Percentiles rank a stretch among this genome's conserved stretches.
These are phyloP conservation scores for Glycyrrhiza uralensis DNA, from an alignment of 306 rosid species.

Conservation along the genomic window DNA sequence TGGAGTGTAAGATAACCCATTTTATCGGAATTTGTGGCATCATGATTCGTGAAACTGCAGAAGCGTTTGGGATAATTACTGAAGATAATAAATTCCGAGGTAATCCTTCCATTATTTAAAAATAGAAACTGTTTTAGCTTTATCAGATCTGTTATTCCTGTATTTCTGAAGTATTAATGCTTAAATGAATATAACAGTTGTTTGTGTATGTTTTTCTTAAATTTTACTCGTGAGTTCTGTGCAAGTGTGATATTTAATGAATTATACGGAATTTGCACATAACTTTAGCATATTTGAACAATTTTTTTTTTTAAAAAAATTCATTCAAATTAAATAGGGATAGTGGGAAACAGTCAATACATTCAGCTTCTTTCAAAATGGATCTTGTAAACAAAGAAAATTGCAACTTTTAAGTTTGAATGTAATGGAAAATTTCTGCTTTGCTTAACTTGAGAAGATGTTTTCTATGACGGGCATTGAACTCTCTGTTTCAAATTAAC, in stretches of 20 bases:
- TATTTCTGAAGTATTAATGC: neutral
- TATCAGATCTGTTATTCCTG: conserved; percentile 1
- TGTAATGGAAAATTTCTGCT: too few relatives aligned
- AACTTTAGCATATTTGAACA: neutral
- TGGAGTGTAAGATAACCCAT: conserved; percentile 57
- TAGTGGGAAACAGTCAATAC: too few relatives aligned
- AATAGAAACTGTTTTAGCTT: conserved; percentile 7
- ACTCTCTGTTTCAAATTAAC: too few relatives aligned
- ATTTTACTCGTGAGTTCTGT: neutral
- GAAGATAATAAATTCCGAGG: conserved; percentile 62
- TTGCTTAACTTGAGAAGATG: too few relatives aligned
- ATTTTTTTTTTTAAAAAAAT: neutral
- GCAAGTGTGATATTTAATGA: neutral
- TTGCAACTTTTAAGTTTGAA: too few relatives aligned
- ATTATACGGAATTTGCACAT: neutral
- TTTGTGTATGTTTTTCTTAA: neutral
- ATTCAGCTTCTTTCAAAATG: too few relatives aligned
- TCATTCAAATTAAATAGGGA: conserved; percentile 6
- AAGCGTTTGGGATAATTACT: conserved; percentile 75
- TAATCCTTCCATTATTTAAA: conserved; percentile 26
- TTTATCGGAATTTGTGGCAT: conserved; percentile 62
- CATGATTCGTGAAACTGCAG: conserved; percentile 84
- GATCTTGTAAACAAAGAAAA: too few relatives aligned
- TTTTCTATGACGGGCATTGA: too few relatives aligned
- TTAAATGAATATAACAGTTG: neutral